Base-by-base conservation (phyloP, 352 stramenopile species). In the Blastocystis sp. region DNA sequence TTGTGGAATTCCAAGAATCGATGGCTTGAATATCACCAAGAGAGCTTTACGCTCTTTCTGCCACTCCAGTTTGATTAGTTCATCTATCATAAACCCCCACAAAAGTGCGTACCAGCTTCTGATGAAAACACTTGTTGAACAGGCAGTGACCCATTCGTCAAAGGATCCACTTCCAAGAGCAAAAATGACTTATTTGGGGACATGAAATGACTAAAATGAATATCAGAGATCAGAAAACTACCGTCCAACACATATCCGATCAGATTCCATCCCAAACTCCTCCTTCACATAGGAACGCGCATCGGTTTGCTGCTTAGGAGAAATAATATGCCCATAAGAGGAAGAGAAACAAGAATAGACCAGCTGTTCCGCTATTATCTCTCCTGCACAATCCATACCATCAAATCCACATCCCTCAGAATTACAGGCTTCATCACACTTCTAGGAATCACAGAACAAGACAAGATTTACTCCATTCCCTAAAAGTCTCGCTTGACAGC, bases 391-490 rank as follows among this genome's bases (percentile, higher is more conserved):
- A 77, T 96, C 94, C 13, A 93, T 93, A 64, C 90, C 89, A 87
- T 96, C 94, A 90, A 94, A 96, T 22, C 92, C 94, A 89, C 94
- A 96, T n/a, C 91, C 91, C n/a, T 91, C 93, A 4, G 93, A 90
- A 90, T 96, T 95, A 84, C 94, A 96, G 40, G 91, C 77, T 9
- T 89, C 70, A 84, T 96, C 93, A 90, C 94, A 96, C 0, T 90
- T 77, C 37, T 56, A 48, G 4, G 9, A 48, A 59, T 51, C 7
- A 56, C n/a, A 30, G n/a, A 4, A 24, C 15, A 5, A 17, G 11
- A 6, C 9, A 11, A 33, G 0, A 33, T 75, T 17, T 5, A 48
- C 37, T n/a, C 92, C 93, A 90, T 96, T 94, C 37, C 37, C 24
- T 19, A 42, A 78, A 27, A 3, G 19, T 17, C 33, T 37, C 3